Conservation (phyloP, 345 rosid genomes). For the Eucalyptus decipiens region DNA sequence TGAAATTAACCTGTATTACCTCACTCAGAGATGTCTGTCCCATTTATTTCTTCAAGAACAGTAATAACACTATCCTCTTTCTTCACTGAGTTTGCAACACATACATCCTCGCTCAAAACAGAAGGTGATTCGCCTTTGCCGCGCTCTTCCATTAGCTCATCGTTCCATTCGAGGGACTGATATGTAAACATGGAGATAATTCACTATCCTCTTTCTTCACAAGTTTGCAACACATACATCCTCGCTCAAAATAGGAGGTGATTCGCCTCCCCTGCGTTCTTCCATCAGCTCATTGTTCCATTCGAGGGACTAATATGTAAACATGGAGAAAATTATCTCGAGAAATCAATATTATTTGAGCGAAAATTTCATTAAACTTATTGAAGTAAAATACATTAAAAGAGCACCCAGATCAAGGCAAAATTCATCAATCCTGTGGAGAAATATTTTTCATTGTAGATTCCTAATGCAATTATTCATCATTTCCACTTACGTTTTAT, state of each 20-base stretch:
- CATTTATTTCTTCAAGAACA: conserved; percentile 80
- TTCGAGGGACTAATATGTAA: no score
- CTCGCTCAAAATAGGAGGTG: no score
- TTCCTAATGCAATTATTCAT: background rate
- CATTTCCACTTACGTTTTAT: background rate
- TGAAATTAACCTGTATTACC: conserved; percentile 25
- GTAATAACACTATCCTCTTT: conserved; percentile 47
- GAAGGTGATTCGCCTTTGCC: conserved; percentile 57
- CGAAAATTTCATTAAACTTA: background rate
- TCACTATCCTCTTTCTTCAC: no score
- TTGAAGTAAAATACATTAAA: background rate
- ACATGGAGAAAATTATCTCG: background rate
- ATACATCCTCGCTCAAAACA: conserved; percentile 34
- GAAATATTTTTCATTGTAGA: background rate
- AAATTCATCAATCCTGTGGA: background rate
- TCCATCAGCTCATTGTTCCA: no score
- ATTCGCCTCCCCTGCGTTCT: no score
- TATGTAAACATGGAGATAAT: no score
- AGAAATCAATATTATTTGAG: background rate
- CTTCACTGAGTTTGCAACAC: conserved; percentile 44
- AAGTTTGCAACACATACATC: no score
- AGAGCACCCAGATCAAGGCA: background rate
- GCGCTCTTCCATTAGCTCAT: conserved; percentile 70
- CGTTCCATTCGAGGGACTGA: conserved; percentile 86
- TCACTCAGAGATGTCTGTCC: conserved; percentile 86